Evolutionary conservation across 768 basidiomycete species (phyloP), one percentile per base, ranked within the genome.

Genomic region (Mycena vitilis): DNA sequence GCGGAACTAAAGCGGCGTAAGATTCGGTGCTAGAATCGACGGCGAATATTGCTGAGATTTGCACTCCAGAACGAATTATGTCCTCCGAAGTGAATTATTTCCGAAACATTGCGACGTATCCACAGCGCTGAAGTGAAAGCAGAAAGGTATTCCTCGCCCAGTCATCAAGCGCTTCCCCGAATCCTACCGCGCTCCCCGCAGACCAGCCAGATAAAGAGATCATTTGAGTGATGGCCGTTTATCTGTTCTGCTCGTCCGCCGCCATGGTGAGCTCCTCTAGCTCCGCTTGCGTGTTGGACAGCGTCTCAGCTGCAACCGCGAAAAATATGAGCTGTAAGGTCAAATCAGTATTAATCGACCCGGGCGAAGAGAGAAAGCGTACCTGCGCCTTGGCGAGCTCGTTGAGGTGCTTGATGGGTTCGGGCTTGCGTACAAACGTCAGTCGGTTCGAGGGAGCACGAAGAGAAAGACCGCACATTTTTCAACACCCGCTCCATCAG

Each of bases 401-500:
- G 68, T 95, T 95, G 65, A 99, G 79, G 81, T 96, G 94, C 88
- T 93, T 95, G 77, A 99, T 80, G 2, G 98, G 95, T 80, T 98
- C 96, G 45, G 98, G 98, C 95, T 97, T 73, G n/a, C 1, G n/a
- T 51, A 18, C 55, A 15, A 15, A 40, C 10, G 15, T 40, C 40
- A 40, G 10, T 45, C 54, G 52, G 22, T 18, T 42, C 38, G 30
- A 37, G 54, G 30, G 20, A 62, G 53, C 47, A 70, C n/a, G 18
- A 44, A 63, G 48, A 62, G 30, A 44, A 63, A 40, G 5, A 11
- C 52, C 93, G 60, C 70, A 97, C 96, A 80, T 99, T 98, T 75
- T 99, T 97, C 51, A 99, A 85, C 15, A 99, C 97, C 23, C 94
- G 92, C 85, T 97, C 96, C 96, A 98, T 97, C 60, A 95, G 86